Evolutionary conservation across 495 filamentous ascomycete genomes (phyloP).

Genomic region (Thermochaetoides thermophila): DNA sequence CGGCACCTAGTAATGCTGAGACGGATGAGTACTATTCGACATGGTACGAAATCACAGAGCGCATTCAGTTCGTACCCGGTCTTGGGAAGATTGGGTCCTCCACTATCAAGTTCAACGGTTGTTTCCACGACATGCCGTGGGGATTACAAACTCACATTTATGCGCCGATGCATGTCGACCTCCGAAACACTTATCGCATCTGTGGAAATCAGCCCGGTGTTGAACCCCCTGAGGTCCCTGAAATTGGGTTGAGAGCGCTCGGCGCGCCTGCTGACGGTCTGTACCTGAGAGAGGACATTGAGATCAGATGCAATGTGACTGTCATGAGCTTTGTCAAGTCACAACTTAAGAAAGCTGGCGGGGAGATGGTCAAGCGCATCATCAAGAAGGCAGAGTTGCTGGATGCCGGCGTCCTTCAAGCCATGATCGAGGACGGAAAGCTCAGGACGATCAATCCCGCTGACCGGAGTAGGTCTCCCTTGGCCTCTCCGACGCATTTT

Average conservation of each 20-base stretch:
- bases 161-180: conserved; percentile 42
- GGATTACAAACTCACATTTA: conserved; percentile 64
- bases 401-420: conserved; percentile 31
- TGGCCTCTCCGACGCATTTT: conserved; percentile 21
- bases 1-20: conserved; percentile 46
- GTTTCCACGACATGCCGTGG: conserved; percentile 56
- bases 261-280: conserved; percentile 46
- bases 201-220: conserved; percentile 46
- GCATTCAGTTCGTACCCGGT: conserved; percentile 49
- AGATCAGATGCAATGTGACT: conserved; percentile 57
- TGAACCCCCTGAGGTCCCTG: conserved; percentile 41
- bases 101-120: conserved; percentile 57
- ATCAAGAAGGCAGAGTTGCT: conserved; percentile 49
- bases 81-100: conserved; percentile 43
- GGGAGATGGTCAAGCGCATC: conserved; percentile 48
- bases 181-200: conserved; percentile 37
- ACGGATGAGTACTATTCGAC: conserved; percentile 55
- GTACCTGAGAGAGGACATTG: conserved; percentile 61
- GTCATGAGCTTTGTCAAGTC: conserved; percentile 53
- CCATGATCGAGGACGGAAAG: conserved; percentile 36
- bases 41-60: conserved; percentile 55
- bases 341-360: conserved; percentile 50
- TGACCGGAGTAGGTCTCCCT: conserved; percentile 16
- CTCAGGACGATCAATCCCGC: conserved; percentile 35
- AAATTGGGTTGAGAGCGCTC: conserved; percentile 38